Evolutionary conservation across 2,329 filamentous ascomycete species (phyloP), one percentile per base, ranked within the genome.

Genomic region (Thelonectria olida): DNA sequence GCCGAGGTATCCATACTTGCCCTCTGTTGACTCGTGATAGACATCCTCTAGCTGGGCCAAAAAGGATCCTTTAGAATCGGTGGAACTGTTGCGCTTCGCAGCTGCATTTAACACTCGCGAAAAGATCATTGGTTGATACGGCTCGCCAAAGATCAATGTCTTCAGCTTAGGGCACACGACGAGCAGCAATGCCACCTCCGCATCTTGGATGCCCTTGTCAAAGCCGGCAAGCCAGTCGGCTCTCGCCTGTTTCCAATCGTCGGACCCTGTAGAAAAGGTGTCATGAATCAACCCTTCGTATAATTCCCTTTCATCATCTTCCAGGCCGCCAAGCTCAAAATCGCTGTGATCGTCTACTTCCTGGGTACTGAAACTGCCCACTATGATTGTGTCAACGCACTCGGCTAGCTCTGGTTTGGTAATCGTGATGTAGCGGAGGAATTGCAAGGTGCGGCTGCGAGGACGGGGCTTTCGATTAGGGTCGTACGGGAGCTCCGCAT

Each of bases 391-490:
- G 23, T 47, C 54, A 19, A 54, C 48, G 10, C 51, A 42, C 13
- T 34, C 27, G 15, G 53, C 58, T 15, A 56, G 44, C 20, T 61
- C 38, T 4, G 53, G 38, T 17, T 54, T 61, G 19, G 19, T 51
- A 36, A 58, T 50, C 7, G 42, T 51, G 36, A 58, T 41, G 22
- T 54, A 58, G 22, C 25, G 47, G 9, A 59, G 47, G 19, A 56
- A 59, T 31, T 56, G 22, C 5, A 59, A 12, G 27, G 55, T 45
- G 15, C 36, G 45, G 51, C 47, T 53, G 20, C 28, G 47, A 22
- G n/a, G 9, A 12, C 28, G 25, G 15, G n/a, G 7, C 8, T 5
- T 9, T 3, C 9, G 8, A 17, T 41, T 4, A 2, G 19, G 31
- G 10, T 45, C n/a, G 9, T 15, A 17, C 10, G 9, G 13, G 5